Evolutionary conservation across 1,284 basidiomycete genomes (phyloP).

Genomic region (Phlebopus sp.): DNA sequence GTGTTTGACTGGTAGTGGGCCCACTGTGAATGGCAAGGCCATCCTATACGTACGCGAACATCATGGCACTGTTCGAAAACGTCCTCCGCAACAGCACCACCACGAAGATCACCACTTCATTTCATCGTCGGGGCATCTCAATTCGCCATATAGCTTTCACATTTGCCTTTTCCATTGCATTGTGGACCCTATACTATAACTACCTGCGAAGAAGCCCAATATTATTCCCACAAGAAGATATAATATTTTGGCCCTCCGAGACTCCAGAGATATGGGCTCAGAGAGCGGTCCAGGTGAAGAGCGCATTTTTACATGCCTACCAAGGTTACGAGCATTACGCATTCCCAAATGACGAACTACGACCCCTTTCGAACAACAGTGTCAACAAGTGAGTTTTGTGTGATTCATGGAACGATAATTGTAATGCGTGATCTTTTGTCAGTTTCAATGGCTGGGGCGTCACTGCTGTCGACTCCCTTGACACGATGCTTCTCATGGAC

Average conservation of each 20-base stretch:
- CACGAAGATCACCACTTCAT: background rate
- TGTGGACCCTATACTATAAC: slow-evolving; percentile 16
- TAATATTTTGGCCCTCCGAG: slow-evolving; percentile 23
- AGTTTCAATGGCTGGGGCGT: slow-evolving; percentile 89
- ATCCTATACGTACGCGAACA: background rate
- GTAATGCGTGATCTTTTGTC: background rate
- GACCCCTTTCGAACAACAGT: slow-evolving; percentile 45
- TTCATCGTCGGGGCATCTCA: slow-evolving; percentile 23
- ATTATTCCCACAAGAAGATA: slow-evolving; percentile 10
- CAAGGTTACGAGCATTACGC: slow-evolving; percentile 57
- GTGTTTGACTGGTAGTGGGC: background rate
- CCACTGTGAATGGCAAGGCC: background rate
- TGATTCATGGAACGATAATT: background rate
- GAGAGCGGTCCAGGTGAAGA: slow-evolving; percentile 55
- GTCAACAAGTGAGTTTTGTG: slow-evolving; percentile 48
- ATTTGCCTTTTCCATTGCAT: slow-evolving; percentile 20
- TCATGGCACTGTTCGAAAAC: slow-evolving; percentile 3
- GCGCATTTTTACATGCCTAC: slow-evolving; percentile 65
- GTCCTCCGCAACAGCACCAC: slow-evolving; percentile 1
- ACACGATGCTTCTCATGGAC: slow-evolving; percentile 87
- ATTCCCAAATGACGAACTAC: slow-evolving; percentile 59
- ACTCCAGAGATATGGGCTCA: slow-evolving; percentile 44
- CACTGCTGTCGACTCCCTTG: slow-evolving; percentile 77
- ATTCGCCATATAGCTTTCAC: slow-evolving; percentile 29
- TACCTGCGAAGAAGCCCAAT: slow-evolving; percentile 4